These are phyloP conservation scores for Penicillium longicatenatum DNA, from an alignment of 495 filamentous ascomycete genomes.

Conservation along the genomic window DNA sequence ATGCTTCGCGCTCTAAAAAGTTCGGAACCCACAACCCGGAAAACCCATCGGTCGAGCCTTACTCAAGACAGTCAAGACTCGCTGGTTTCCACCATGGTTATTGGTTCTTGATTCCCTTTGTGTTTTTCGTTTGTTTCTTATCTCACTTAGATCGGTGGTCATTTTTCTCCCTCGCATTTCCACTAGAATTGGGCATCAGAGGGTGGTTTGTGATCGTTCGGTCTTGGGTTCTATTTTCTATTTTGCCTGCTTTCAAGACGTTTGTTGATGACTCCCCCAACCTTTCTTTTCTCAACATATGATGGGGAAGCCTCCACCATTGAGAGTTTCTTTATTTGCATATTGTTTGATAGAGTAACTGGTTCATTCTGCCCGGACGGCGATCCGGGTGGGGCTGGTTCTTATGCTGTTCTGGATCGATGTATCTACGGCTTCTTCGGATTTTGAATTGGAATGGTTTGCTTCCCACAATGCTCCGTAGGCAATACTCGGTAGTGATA, in stretches of 20 bases:
- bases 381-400: conserved; percentile 6
- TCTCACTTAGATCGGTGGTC: conserved; percentile 25
- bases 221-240: conserved; percentile 7
- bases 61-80: neutral
- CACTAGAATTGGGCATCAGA: conserved; percentile 11
- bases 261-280: conserved; percentile 9
- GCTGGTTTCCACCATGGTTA: neutral
- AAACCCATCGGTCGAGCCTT: neutral
- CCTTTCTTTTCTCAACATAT: conserved; percentile 13
- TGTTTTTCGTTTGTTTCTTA: conserved; percentile 11
- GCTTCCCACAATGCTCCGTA: neutral
- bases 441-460: conserved; percentile 9
- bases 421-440: conserved; percentile 15
- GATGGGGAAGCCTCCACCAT: neutral
- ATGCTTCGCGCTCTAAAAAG: conserved; percentile 25
- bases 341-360: conserved; percentile 25
- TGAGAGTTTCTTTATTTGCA: conserved; percentile 13
- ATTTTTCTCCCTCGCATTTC: conserved; percentile 3
- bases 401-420: conserved; percentile 9
- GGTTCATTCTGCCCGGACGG: conserved; percentile 11
- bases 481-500: neutral
- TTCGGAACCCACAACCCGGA: conserved; percentile 18
- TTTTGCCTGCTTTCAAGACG: conserved; percentile 9
- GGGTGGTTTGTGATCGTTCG: conserved; percentile 5
- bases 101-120: conserved; percentile 9